phyloP scores from a whole-genome alignment of 1,284 basidiomycete genomes.

The Exsudoporus floridanus region DNA sequence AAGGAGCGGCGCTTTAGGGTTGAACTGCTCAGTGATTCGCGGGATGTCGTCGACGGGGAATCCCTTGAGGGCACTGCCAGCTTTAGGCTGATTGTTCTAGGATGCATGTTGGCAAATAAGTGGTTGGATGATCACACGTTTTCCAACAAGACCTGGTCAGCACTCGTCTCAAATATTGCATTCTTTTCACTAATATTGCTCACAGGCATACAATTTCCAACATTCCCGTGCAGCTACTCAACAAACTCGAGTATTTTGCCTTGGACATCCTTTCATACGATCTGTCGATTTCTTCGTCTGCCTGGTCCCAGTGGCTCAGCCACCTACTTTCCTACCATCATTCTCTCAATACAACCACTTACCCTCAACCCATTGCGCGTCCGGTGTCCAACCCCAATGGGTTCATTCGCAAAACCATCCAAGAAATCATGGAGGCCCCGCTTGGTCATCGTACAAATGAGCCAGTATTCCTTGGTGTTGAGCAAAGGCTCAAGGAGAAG shows the following conservation, averaged over 20 bases:
- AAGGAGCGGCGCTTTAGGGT: conserved; percentile 65
- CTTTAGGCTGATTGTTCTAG: conserved; percentile 76
- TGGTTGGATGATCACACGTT: conserved; percentile 93
- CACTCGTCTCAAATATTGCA: conserved; percentile 4
- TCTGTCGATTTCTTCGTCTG: conserved; percentile 57
- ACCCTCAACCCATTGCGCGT: conserved; percentile 75
- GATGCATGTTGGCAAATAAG: conserved; percentile 87
- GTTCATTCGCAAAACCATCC: conserved; percentile 66
- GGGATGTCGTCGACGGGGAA: conserved; percentile 48
- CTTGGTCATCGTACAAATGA: conserved; percentile 41
- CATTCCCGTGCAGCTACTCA: conserved; percentile 65
- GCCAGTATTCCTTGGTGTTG: conserved; percentile 69
- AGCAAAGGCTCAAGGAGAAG: conserved; percentile 56
- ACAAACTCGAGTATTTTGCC: conserved; percentile 66
- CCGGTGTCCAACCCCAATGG: conserved; percentile 67
- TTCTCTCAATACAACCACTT: conserved; percentile 54
- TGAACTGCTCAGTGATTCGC: conserved; percentile 56
- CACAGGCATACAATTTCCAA: conserved; percentile 75
- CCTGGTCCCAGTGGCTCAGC: conserved; percentile 70
- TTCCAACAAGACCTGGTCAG: conserved; percentile 89
- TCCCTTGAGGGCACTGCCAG: conserved; percentile 55
- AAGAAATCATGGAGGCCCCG: conserved; percentile 59
- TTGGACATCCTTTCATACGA: conserved; percentile 69
- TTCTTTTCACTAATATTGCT: conserved; percentile 4
- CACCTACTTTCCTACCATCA: conserved; percentile 63